Conservation (phyloP, 352 stramenopile genomes). For the Aphanomyces euteiches region DNA sequence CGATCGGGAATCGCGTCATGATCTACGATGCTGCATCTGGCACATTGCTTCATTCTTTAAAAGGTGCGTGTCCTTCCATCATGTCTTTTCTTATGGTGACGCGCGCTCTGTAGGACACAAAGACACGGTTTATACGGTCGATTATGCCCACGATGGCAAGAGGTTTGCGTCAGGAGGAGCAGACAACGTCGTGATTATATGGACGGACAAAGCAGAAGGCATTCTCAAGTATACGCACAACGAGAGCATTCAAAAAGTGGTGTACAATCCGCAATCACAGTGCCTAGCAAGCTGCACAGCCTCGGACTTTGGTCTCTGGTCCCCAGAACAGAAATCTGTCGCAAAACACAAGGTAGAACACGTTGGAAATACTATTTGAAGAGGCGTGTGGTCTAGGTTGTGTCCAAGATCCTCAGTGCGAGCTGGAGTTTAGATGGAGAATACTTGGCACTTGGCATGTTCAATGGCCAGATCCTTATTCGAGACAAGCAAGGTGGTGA, state of each 20-base stretch:
- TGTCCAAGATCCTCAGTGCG: conserved; percentile 89
- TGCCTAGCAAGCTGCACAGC: conserved; percentile 91
- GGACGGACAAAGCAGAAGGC: conserved; percentile 90
- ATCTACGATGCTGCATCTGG: conserved; percentile 90
- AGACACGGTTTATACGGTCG: conserved; percentile 89
- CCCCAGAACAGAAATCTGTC: conserved; percentile 90
- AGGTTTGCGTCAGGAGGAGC: conserved; percentile 89
- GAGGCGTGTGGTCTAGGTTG: conserved; percentile 40
- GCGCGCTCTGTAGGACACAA: conserved; percentile 49
- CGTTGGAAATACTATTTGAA: too few species aligned
- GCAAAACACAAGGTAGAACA: conserved; percentile 83
- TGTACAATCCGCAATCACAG: conserved; percentile 90
- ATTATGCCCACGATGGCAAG: conserved; percentile 88
- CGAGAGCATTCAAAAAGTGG: conserved; percentile 88
- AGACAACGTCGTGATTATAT: conserved; percentile 97
- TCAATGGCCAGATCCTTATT: conserved; percentile 90
- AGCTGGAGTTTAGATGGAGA: conserved; percentile 91
- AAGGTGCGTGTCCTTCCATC: conserved; percentile 37
- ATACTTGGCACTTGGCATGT: conserved; percentile 86
- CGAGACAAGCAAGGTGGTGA: conserved; percentile 89
- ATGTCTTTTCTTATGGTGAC: neutral
- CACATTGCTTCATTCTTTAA: conserved; percentile 89
- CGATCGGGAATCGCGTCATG: conserved; percentile 88
- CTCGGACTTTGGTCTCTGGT: conserved; percentile 93
- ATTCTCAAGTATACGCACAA: conserved; percentile 97